These are phyloP conservation scores for Amanita brunnescens DNA, from an alignment of 768 basidiomycete genomes.

Conservation along the genomic window DNA sequence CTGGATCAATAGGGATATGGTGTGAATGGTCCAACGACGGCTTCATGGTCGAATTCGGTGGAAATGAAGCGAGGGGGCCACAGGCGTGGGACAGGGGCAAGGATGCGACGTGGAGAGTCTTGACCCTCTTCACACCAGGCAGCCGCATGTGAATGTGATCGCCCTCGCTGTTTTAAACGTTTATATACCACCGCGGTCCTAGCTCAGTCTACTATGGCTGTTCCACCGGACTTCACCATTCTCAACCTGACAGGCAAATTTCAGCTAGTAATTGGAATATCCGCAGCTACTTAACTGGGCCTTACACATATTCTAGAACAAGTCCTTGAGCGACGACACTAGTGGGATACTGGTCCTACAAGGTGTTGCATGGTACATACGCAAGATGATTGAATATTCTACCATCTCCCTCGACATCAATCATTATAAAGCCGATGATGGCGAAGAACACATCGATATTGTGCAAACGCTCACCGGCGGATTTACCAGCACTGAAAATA, in stretches of 20 bases:
- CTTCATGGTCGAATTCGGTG: constrained; percentile 82
- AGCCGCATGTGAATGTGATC: not conserved
- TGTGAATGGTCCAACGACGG: constrained; percentile 84
- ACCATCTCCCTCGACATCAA: constrained; percentile 54
- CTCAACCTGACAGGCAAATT: constrained; percentile 4
- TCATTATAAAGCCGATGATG: constrained; percentile 54
- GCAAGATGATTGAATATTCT: constrained; percentile 48
- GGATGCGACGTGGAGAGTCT: constrained; percentile 69
- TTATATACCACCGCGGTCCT: not conserved
- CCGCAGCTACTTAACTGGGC: not conserved
- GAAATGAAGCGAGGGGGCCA: constrained; percentile 65
- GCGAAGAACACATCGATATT: constrained; percentile 59
- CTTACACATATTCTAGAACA: constrained; percentile 42
- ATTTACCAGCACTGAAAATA: constrained; percentile 48
- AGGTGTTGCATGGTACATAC: constrained; percentile 65
- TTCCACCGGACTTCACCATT: constrained; percentile 5
- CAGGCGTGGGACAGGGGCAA: constrained; percentile 86
- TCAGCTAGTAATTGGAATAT: not conserved
- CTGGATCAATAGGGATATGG: constrained; percentile 86
- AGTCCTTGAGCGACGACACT: constrained; percentile 48
- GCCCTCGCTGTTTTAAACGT: too few species aligned
- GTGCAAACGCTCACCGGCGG: constrained; percentile 60
- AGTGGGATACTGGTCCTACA: constrained; percentile 63
- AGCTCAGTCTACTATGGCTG: constrained; percentile 1
- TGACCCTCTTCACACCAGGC: constrained; percentile 46